Percentiles rank a stretch among this genome's conserved stretches.
Conservation (phyloP, 768 basidiomycete species). For the Terana coerulea region DNA sequence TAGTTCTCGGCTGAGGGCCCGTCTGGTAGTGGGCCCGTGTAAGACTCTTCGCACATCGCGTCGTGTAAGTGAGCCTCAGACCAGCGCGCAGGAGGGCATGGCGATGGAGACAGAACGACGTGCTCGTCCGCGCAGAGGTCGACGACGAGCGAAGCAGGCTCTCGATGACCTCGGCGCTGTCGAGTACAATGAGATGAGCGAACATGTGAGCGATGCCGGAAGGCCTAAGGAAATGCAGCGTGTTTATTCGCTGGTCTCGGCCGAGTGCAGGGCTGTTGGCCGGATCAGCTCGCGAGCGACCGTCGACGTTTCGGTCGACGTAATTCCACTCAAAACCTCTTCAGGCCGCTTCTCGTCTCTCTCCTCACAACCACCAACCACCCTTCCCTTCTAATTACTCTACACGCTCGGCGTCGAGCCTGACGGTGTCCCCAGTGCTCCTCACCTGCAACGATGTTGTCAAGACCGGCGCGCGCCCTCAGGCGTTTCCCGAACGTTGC, state of each 20-base stretch:
- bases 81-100: neutral
- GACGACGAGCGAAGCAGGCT: neutral
- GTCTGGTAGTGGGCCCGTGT: slow-evolving; percentile 10
- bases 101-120: slow-evolving; percentile 2
- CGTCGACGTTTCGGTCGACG: slow-evolving; percentile 10
- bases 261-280: neutral
- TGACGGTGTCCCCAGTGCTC: neutral
- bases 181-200: neutral
- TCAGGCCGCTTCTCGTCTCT: neutral
- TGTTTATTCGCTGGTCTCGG: slow-evolving; percentile 5
- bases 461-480: slow-evolving; percentile 13
- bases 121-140: neutral
- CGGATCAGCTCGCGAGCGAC: slow-evolving; percentile 2
- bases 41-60: neutral
- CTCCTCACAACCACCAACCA: slow-evolving; percentile 9
- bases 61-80: neutral
- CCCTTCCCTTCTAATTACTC: neutral
- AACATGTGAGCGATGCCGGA: neutral
- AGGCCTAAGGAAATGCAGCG: neutral
- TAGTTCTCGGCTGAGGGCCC: neutral
- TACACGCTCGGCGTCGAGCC: slow-evolving; percentile 2
- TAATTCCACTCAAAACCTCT: slow-evolving; percentile 4
- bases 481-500: slow-evolving; percentile 15
- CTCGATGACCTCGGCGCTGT: neutral
- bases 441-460: slow-evolving; percentile 10